Evolutionary conservation across 768 basidiomycete genomes (phyloP).

Genomic region (Gymnopilus dilepis): DNA sequence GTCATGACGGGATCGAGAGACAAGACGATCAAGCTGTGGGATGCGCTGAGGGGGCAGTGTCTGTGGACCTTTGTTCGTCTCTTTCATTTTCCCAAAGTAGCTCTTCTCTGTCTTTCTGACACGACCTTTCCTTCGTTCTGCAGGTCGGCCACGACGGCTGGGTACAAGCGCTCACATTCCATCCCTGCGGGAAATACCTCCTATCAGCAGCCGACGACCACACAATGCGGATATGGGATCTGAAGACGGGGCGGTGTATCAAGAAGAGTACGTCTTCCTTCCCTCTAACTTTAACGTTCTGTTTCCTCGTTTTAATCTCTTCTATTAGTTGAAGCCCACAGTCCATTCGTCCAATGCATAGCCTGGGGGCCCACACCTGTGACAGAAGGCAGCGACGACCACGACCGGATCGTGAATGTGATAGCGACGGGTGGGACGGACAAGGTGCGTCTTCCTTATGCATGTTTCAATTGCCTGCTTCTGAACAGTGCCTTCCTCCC

Average conservation of each 20-base stretch:
- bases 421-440: conserved; percentile 74
- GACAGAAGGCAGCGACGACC: conserved; percentile 43
- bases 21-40: conserved; percentile 93
- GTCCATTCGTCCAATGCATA: conserved; percentile 81
- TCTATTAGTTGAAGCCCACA: conserved; percentile 73
- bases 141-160: conserved; percentile 88
- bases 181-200: conserved; percentile 87
- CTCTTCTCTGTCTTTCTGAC: conserved; percentile 4
- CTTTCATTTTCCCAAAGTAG: conserved; percentile 6
- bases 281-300: neutral
- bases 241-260: conserved; percentile 82
- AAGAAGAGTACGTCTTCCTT: conserved; percentile 50
- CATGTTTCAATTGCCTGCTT: neutral
- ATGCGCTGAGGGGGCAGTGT: conserved; percentile 80
- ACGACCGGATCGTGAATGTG: conserved; percentile 70
- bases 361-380: conserved; percentile 69
- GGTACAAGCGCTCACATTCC: conserved; percentile 88
- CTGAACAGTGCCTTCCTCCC: neutral
- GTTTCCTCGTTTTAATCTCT: neutral
- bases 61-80: conserved; percentile 70
- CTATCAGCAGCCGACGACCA: conserved; percentile 94
- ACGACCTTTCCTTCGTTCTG: neutral
- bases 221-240: conserved; percentile 89
- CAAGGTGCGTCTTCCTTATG: conserved; percentile 39
- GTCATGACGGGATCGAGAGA: conserved; percentile 87